Conservation (phyloP, 2,329 filamentous ascomycete genomes). For the Paradendryphiella salina region DNA sequence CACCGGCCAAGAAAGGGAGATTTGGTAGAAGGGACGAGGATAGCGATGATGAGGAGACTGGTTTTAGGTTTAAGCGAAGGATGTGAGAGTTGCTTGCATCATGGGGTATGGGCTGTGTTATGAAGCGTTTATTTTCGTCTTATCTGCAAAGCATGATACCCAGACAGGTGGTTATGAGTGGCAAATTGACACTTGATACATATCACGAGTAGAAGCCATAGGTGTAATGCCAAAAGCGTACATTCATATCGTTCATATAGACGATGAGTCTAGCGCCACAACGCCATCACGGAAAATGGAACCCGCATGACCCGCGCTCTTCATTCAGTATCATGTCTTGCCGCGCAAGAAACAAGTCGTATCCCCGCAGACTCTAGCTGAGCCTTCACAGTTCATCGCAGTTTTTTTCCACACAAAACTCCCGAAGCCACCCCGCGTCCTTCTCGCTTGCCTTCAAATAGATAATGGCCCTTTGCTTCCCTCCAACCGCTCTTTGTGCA, state of each 20-base stretch:
- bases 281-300: slow-evolving; percentile 5
- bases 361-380: background rate
- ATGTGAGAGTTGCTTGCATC: background rate
- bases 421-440: background rate
- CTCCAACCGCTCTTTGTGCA: background rate
- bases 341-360: background rate
- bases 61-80: slow-evolving; percentile 57
- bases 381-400: background rate
- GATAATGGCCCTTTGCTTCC: background rate
- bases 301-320: background rate
- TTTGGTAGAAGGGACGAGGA: slow-evolving; percentile 47
- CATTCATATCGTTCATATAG: slow-evolving; percentile 8
- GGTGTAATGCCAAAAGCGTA: background rate
- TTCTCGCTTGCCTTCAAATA: background rate
- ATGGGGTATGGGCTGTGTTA: background rate
- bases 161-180: background rate
- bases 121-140: background rate
- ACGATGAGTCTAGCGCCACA: slow-evolving; percentile 6
- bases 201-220: background rate
- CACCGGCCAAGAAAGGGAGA: slow-evolving; percentile 38
- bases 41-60: slow-evolving; percentile 61
- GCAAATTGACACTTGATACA: background rate
- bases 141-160: slow-evolving; percentile 8
- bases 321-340: background rate
- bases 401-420: background rate